A percentile compares a stretch with the other conserved stretches of the same genome.
These are phyloP conservation scores for Martiniozyma asiatica DNA, from an alignment of 1,139 yeast genomes.

Conservation along the genomic window DNA sequence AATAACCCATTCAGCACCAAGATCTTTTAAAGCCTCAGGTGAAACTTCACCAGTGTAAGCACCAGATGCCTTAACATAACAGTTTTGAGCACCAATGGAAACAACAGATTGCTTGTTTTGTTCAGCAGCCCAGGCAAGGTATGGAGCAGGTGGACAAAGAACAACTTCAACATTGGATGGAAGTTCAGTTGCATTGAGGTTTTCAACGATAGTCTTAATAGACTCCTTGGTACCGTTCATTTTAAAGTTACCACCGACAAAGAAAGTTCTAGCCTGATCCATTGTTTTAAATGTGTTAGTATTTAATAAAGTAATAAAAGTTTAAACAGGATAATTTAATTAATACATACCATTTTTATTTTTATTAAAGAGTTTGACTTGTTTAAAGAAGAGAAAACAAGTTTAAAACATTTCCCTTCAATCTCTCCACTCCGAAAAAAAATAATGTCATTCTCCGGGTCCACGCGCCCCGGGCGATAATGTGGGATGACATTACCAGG, in stretches of 20 bases:
- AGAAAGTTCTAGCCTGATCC: slow-evolving; percentile 61
- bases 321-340: no score
- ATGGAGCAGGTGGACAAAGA: slow-evolving; percentile 92
- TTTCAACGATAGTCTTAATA: slow-evolving; percentile 70
- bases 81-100: slow-evolving; percentile 81
- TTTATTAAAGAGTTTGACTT: no score
- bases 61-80: slow-evolving; percentile 79
- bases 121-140: slow-evolving; percentile 66
- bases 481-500: no score
- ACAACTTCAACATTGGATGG: slow-evolving; percentile 80
- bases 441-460: no score
- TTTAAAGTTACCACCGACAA: slow-evolving; percentile 98
- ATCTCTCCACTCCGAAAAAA: no score
- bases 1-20: slow-evolving; percentile 90
- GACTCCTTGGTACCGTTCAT: slow-evolving; percentile 93
- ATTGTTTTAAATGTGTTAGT: slow-evolving; percentile 2
- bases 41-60: slow-evolving; percentile 98
- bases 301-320: no score
- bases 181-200: slow-evolving; percentile 67
- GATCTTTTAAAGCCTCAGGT: slow-evolving; percentile 78
- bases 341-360: slow-evolving; percentile 5
- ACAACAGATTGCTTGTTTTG: slow-evolving; percentile 62
- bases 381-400: no score
- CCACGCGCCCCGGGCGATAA: no score
- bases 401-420: no score